Evolutionary conservation across 805 yeast species (phyloP).

Genomic region (Candida verbasci): DNA sequence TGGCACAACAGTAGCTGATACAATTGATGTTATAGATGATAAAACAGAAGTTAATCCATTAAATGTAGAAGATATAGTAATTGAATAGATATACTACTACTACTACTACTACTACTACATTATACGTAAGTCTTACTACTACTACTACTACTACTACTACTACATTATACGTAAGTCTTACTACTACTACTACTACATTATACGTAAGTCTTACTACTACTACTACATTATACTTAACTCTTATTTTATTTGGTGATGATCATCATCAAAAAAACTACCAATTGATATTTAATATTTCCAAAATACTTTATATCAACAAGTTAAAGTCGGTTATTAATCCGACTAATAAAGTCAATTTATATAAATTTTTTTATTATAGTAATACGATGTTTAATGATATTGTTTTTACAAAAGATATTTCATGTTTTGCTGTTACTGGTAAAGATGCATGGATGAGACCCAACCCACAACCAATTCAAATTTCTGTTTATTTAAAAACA

Average conservation of each 20-base stretch:
- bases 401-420: slow-evolving; percentile 52
- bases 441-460: slow-evolving; percentile 72
- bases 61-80: neutral
- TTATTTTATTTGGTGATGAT: too few species aligned
- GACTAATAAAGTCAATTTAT: slow-evolving; percentile 9
- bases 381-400: slow-evolving; percentile 25
- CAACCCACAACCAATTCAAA: slow-evolving; percentile 59
- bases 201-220: too few species aligned
- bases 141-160: too few species aligned
- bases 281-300: neutral
- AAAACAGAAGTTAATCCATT: neutral
- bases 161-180: too few species aligned
- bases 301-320: too few species aligned
- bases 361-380: slow-evolving; percentile 12
- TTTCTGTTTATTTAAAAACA: slow-evolving; percentile 59
- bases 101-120: too few species aligned
- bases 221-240: too few species aligned
- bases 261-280: neutral
- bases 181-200: too few species aligned
- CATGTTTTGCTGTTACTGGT: slow-evolving; percentile 61
- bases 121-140: too few species aligned
- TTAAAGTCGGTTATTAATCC: slow-evolving; percentile 2
- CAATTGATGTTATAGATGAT: slow-evolving; percentile 18
- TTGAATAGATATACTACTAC: neutral
- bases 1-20: slow-evolving; percentile 37